Percentiles rank a stretch among this genome's conserved stretches.
Conservation (phyloP, 768 basidiomycete species). For the Porpolomopsis calyptriformis region DNA sequence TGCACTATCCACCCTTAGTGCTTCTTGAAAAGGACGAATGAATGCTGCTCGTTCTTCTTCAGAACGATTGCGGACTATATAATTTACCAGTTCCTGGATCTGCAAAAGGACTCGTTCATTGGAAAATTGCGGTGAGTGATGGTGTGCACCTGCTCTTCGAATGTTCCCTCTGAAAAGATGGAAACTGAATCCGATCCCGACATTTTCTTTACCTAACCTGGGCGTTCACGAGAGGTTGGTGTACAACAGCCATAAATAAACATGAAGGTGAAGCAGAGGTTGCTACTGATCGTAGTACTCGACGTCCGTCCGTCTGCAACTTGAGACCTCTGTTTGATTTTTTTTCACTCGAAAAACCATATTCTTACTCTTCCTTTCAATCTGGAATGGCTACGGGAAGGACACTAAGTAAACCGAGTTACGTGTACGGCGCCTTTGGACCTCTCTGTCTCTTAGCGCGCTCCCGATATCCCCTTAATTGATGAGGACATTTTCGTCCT, state of each 20-base stretch:
- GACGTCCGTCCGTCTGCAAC: too few species aligned
- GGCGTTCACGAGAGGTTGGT: not conserved
- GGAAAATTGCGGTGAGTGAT: slow-evolving; percentile 1
- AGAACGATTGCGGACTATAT: slow-evolving; percentile 51
- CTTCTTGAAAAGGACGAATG: slow-evolving; percentile 57
- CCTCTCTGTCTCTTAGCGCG: too few species aligned
- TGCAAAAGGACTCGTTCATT: slow-evolving; percentile 20
- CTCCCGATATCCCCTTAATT: not conserved
- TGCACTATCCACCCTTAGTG: slow-evolving; percentile 40
- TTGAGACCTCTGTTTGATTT: too few species aligned
- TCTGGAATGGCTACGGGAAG: too few species aligned
- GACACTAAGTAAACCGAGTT: too few species aligned
- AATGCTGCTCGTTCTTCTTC: slow-evolving; percentile 59
- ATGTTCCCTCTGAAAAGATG: slow-evolving; percentile 81
- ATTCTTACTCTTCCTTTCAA: too few species aligned
- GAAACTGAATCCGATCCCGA: slow-evolving; percentile 64
- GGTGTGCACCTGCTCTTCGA: slow-evolving; percentile 65
- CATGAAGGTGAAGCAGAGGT: not conserved
- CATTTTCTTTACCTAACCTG: slow-evolving; percentile 33
- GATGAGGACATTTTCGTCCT: not conserved
- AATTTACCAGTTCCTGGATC: slow-evolving; percentile 72
- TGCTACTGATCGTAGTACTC: too few species aligned
- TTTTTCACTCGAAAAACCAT: too few species aligned
- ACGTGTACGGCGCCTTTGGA: too few species aligned
- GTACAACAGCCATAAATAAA: not conserved